phyloP scores from a whole-genome alignment of 1,284 basidiomycete genomes.

The Kwoniella shivajii region DNA sequence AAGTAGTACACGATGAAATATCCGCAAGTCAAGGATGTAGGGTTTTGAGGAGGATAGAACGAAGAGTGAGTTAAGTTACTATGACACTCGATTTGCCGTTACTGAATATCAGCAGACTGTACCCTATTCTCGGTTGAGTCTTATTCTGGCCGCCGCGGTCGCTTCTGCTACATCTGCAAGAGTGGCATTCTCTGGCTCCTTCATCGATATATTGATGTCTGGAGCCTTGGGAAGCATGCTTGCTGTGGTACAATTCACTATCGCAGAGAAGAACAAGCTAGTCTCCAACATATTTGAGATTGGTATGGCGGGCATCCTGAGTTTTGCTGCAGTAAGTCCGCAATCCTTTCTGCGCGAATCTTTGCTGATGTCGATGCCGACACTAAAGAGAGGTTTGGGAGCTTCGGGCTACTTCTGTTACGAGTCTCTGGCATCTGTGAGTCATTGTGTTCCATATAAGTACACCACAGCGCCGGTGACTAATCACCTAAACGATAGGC shows the following conservation, averaged over 20 bases:
- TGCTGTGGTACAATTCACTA: constrained; percentile 29
- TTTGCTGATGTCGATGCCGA: not conserved
- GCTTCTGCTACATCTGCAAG: constrained; percentile 29
- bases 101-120: constrained; percentile 16
- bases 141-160: constrained; percentile 29
- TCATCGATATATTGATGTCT: constrained; percentile 37
- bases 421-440: constrained; percentile 32
- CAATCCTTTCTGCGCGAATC: not conserved
- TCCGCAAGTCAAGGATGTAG: constrained; percentile 34
- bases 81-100: not conserved
- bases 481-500: constrained; percentile 11
- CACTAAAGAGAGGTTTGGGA: constrained; percentile 31
- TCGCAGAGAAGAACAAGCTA: constrained; percentile 28
- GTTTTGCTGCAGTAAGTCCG: constrained; percentile 32
- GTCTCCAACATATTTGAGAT: constrained; percentile 40
- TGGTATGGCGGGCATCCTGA: constrained; percentile 35
- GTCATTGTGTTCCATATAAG: not conserved
- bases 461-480: not conserved
- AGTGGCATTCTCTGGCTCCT: constrained; percentile 37
- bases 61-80: constrained; percentile 17
- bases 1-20: constrained; percentile 38
- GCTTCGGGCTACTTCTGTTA: constrained; percentile 37
- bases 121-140: constrained; percentile 29
- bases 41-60: constrained; percentile 31
- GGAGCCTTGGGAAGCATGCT: constrained; percentile 29